A percentile compares a stretch with the other conserved stretches of the same genome.
Evolutionary conservation across 805 yeast species (phyloP).

Genomic region (Wickerhamiella sorbophila): DNA sequence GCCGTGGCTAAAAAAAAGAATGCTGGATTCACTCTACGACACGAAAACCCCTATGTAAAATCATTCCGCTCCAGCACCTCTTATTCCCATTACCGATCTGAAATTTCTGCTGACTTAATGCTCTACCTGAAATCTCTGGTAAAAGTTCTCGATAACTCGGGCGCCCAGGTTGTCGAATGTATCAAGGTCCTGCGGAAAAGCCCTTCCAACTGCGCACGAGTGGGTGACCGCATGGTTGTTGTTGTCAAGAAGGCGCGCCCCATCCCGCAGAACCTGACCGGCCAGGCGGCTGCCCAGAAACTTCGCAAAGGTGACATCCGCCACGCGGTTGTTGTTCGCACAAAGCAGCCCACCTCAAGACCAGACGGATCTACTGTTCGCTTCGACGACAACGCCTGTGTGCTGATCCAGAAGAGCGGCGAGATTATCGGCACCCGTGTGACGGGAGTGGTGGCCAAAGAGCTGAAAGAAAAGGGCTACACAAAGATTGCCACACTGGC

Average conservation of each 20-base stretch:
- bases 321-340: conserved; percentile 89
- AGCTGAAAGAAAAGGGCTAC: conserved; percentile 66
- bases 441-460: conserved; percentile 79
- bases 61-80: no score
- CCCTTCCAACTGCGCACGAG: conserved; percentile 65
- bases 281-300: conserved; percentile 52
- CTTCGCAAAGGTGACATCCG: conserved; percentile 92
- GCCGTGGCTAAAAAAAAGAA: no score
- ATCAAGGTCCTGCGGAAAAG: conserved; percentile 86
- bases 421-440: conserved; percentile 95
- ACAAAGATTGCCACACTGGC: conserved; percentile 83
- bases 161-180: conserved; percentile 90
- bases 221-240: conserved; percentile 88
- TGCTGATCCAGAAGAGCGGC: conserved; percentile 75
- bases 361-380: conserved; percentile 75
- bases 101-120: conserved; percentile 34
- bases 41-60: no score
- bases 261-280: conserved; percentile 51
- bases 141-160: conserved; percentile 89
- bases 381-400: conserved; percentile 96
- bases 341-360: conserved; percentile 65
- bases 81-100: no score
- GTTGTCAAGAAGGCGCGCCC: conserved; percentile 89
- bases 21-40: no score
- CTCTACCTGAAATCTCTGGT: conserved; percentile 75